phyloP scores from a whole-genome alignment of 1,139 yeast genomes.

The Debaryomyces sp. region DNA sequence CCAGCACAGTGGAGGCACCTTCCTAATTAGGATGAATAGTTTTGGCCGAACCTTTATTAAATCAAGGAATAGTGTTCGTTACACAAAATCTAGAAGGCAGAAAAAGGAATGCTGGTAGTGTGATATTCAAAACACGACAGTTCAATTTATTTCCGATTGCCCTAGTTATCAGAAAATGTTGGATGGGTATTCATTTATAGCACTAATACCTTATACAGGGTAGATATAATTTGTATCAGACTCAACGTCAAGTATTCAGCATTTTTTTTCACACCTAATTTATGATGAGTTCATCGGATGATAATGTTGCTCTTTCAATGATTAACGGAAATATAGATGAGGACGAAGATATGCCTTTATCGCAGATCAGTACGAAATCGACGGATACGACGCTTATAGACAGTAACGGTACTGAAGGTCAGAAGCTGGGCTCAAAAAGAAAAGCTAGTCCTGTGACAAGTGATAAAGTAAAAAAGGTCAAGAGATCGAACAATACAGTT shows the following conservation, averaged over 20 bases:
- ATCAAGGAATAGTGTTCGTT: not conserved
- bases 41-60: not conserved
- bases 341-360: slow-evolving; percentile 15
- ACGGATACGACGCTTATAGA: slow-evolving; percentile 4
- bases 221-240: not conserved
- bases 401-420: slow-evolving; percentile 6
- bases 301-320: slow-evolving; percentile 18
- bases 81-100: not conserved
- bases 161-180: not conserved
- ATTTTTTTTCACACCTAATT: not conserved
- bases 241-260: not conserved
- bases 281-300: slow-evolving; percentile 20
- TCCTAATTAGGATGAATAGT: not conserved
- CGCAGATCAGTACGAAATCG: slow-evolving; percentile 5
- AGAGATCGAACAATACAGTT: not conserved
- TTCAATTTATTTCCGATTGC: not conserved
- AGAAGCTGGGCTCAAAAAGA: slow-evolving; percentile 3
- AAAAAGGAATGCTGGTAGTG: not conserved
- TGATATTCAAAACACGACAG: not conserved
- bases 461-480: slow-evolving; percentile 2
- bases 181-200: not conserved
- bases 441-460: not conserved
- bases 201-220: not conserved
- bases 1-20: not conserved
- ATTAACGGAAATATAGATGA: not conserved